Evolutionary conservation across 495 filamentous ascomycete species (phyloP).

Genomic region (Hyaloscypha bicolor): DNA sequence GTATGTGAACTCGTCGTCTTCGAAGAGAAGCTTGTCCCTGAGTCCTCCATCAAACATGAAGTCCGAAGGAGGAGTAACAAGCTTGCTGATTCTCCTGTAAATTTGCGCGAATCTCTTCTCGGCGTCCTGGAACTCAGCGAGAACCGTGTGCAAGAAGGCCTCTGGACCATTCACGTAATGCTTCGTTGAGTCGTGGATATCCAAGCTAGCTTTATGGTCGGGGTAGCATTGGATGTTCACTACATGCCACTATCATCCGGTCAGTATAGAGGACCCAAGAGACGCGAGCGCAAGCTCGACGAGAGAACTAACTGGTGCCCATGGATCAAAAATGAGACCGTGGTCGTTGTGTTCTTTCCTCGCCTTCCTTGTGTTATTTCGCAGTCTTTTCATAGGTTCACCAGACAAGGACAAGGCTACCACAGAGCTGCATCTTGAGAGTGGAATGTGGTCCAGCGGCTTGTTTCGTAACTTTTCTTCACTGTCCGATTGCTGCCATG

Average conservation of each 20-base stretch:
- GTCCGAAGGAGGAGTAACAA: conserved; percentile 51
- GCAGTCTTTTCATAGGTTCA: conserved; percentile 36
- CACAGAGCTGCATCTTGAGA: conserved; percentile 51
- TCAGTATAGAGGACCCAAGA: neutral
- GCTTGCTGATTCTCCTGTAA: conserved; percentile 47
- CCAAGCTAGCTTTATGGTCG: conserved; percentile 49
- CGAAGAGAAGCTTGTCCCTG: conserved; percentile 57
- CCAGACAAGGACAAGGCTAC: conserved; percentile 52
- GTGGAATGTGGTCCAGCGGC: conserved; percentile 46
- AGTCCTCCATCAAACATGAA: conserved; percentile 56
- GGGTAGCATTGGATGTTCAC: conserved; percentile 54
- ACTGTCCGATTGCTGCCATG: conserved; percentile 49
- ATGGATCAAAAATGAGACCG: conserved; percentile 49
- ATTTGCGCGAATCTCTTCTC: conserved; percentile 50
- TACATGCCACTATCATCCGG: conserved; percentile 51
- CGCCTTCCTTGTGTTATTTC: conserved; percentile 39
- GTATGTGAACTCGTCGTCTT: conserved; percentile 56
- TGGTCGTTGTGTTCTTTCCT: conserved; percentile 29
- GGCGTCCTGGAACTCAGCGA: conserved; percentile 54
- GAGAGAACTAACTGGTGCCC: conserved; percentile 21
- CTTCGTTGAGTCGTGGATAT: conserved; percentile 47
- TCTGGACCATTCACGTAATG: conserved; percentile 55
- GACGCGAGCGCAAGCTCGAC: neutral
- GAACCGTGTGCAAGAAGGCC: conserved; percentile 52
- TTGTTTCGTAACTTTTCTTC: conserved; percentile 38